Evolutionary conservation across 805 yeast species (phyloP).

Genomic region (Metschnikowia proteae): DNA sequence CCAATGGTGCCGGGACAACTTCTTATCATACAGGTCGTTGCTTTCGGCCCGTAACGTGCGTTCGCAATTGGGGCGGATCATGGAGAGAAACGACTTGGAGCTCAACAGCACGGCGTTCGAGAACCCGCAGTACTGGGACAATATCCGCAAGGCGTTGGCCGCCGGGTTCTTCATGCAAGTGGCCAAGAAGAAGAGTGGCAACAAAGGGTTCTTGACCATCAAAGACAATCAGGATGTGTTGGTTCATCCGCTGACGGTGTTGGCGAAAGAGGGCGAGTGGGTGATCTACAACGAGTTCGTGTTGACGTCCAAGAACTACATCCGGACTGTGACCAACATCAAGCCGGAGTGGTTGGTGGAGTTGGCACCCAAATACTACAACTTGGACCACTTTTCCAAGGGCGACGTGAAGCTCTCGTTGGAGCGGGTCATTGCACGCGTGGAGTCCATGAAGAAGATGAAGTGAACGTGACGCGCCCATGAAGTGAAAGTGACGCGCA

Average conservation of each 20-base stretch:
- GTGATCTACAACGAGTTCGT: slow-evolving; percentile 94
- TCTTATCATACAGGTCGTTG: slow-evolving; percentile 76
- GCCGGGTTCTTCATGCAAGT: slow-evolving; percentile 99
- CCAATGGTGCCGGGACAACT: slow-evolving; percentile 92
- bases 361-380: slow-evolving; percentile 69
- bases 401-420: slow-evolving; percentile 72
- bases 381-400: slow-evolving; percentile 56
- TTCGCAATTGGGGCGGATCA: slow-evolving; percentile 72
- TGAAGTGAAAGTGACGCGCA: slow-evolving; percentile 9
- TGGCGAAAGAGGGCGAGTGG: slow-evolving; percentile 89
- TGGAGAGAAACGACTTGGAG: slow-evolving; percentile 77
- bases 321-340: slow-evolving; percentile 87
- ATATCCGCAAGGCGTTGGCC: slow-evolving; percentile 79
- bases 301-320: slow-evolving; percentile 86
- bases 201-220: slow-evolving; percentile 79
- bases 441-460: slow-evolving; percentile 40
- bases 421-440: slow-evolving; percentile 53
- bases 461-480: slow-evolving; percentile 5
- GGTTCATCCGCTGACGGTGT: slow-evolving; percentile 88
- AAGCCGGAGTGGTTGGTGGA: slow-evolving; percentile 92
- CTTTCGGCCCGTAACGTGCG: slow-evolving; percentile 85
- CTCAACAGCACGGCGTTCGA: slow-evolving; percentile 62
- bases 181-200: slow-evolving; percentile 82
- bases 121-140: slow-evolving; percentile 60
- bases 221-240: slow-evolving; percentile 95